These are phyloP conservation scores for Knufia petricola DNA, from an alignment of 2,329 filamentous ascomycete genomes.

Conservation along the genomic window DNA sequence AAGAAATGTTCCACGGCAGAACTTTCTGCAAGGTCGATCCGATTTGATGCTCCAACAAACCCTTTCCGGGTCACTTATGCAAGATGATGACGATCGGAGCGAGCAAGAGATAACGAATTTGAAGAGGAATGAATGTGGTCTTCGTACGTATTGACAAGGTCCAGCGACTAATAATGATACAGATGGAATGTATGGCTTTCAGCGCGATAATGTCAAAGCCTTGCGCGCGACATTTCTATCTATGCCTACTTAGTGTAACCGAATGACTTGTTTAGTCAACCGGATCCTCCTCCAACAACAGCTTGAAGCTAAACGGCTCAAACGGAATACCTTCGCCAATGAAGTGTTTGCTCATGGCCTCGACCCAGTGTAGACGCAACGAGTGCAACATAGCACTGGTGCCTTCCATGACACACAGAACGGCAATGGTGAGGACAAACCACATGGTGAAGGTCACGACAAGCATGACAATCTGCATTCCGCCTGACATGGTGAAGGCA, in stretches of 20 bases:
- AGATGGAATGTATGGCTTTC: too few species aligned
- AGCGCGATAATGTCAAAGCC: not conserved
- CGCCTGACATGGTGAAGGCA: constrained; percentile 57
- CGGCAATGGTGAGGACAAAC: constrained; percentile 72
- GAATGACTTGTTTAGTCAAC: constrained; percentile 29
- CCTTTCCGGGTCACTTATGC: too few species aligned
- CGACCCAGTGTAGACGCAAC: constrained; percentile 87
- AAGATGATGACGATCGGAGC: too few species aligned
- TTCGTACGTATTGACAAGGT: too few species aligned
- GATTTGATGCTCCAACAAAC: not conserved
- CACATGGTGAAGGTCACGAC: constrained; percentile 78
- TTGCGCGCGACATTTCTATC: not conserved
- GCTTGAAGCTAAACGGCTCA: constrained; percentile 78
- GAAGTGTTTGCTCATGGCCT: constrained; percentile 96
- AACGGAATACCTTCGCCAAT: constrained; percentile 83
- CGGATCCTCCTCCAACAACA: constrained; percentile 70
- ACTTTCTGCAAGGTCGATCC: not conserved
- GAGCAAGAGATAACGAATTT: too few species aligned
- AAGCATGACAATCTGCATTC: constrained; percentile 65
- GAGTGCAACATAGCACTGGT: constrained; percentile 93
- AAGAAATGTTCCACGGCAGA: not conserved
- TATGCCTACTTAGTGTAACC: not conserved
- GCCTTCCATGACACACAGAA: constrained; percentile 90
- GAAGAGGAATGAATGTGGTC: too few species aligned
- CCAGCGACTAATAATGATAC: too few species aligned